phyloP scores from a whole-genome alignment of 2,329 filamentous ascomycete genomes.

The Verticillium nonalfalfae region DNA sequence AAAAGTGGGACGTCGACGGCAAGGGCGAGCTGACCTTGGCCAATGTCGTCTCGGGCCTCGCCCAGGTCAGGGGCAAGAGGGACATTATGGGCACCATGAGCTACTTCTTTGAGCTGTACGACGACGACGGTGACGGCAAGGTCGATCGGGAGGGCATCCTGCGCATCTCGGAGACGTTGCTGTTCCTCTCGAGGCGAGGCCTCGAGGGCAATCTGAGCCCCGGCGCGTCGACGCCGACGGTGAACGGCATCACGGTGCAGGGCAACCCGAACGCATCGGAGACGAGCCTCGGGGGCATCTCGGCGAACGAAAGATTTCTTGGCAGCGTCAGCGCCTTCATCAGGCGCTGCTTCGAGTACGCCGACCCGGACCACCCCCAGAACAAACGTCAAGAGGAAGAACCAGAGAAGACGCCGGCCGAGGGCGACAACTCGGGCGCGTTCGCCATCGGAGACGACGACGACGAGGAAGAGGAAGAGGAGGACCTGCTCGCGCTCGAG shows the following conservation, averaged over 20 bases:
- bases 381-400: constrained; percentile 36
- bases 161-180: constrained; percentile 84
- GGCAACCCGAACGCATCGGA: constrained; percentile 25
- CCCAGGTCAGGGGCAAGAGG: constrained; percentile 82
- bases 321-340: constrained; percentile 95
- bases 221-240: constrained; percentile 50
- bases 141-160: constrained; percentile 95
- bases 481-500: constrained; percentile 57
- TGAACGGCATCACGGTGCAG: constrained; percentile 44
- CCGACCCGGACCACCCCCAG: constrained; percentile 78
- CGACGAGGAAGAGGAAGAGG: constrained; percentile 57
- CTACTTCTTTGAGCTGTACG: constrained; percentile 97
- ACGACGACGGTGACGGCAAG: constrained; percentile 83
- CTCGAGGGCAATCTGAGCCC: constrained; percentile 69
- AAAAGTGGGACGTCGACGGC: constrained; percentile 77
- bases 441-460: constrained; percentile 75
- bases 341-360: constrained; percentile 93
- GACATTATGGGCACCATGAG: constrained; percentile 98
- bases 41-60: constrained; percentile 86
- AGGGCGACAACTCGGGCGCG: constrained; percentile 32
- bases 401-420: constrained; percentile 16
- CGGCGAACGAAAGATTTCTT: constrained; percentile 81
- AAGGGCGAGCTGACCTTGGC: constrained; percentile 77
- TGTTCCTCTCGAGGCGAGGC: constrained; percentile 87
- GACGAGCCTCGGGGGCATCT: constrained; percentile 39